A percentile compares a stretch with the other conserved stretches of the same genome.
phyloP scores from a whole-genome alignment of 352 stramenopile genomes.

The Albugo laibachii region DNA sequence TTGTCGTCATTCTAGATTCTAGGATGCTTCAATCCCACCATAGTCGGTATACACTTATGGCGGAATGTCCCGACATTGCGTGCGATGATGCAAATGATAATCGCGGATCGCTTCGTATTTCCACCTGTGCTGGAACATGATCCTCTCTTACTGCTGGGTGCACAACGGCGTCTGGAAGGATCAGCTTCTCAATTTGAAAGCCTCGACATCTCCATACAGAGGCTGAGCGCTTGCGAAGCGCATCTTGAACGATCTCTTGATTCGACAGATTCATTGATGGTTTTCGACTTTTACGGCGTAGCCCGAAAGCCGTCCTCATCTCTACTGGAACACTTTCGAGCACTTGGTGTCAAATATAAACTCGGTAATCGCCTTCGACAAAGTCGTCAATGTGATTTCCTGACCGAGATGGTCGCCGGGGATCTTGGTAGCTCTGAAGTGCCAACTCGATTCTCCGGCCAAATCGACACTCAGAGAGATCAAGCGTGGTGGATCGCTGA shows the following conservation, averaged over 20 bases:
- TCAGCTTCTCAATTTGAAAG: slow-evolving; percentile 35
- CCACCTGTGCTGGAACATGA: slow-evolving; percentile 36
- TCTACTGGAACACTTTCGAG: slow-evolving; percentile 55
- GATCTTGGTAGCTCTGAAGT: slow-evolving; percentile 10
- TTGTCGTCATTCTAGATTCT: slow-evolving; percentile 11
- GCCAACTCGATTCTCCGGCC: slow-evolving; percentile 4
- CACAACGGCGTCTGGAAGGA: slow-evolving; percentile 6
- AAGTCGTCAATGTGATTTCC: slow-evolving; percentile 51
- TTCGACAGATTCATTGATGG: slow-evolving; percentile 36
- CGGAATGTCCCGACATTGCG: slow-evolving; percentile 48
- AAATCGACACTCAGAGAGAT: slow-evolving; percentile 7
- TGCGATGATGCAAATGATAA: slow-evolving; percentile 72
- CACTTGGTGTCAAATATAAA: slow-evolving; percentile 48
- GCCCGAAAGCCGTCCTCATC: slow-evolving; percentile 43
- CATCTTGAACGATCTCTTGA: background rate
- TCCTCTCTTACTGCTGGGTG: slow-evolving; percentile 17
- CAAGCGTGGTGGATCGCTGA: slow-evolving; percentile 67
- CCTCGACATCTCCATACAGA: slow-evolving; percentile 17
- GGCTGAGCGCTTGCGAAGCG: slow-evolving; percentile 1
- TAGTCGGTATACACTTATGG: slow-evolving; percentile 60
- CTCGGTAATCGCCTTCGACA: slow-evolving; percentile 61
- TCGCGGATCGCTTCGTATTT: slow-evolving; percentile 55
- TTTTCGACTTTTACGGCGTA: slow-evolving; percentile 43
- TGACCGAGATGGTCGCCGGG: slow-evolving; percentile 73
- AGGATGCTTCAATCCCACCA: slow-evolving; percentile 44